Conservation (phyloP, 495 filamentous ascomycete species). For the Xylaria castorea region DNA sequence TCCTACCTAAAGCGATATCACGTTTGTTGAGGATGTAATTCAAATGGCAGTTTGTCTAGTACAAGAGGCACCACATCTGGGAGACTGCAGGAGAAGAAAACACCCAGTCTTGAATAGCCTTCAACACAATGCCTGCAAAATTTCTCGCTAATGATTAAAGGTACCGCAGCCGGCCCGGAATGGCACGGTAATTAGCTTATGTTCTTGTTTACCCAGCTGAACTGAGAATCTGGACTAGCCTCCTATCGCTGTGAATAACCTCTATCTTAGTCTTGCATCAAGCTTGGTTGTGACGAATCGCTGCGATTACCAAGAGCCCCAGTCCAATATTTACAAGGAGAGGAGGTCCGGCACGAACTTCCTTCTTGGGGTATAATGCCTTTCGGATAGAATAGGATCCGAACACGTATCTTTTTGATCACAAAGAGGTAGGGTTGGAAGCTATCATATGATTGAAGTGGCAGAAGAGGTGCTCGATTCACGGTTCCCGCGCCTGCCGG, state of each 20-base stretch:
- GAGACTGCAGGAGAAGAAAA: neutral
- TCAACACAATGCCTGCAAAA: neutral
- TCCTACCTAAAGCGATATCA: neutral
- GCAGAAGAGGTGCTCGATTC: neutral
- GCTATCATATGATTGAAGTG: neutral
- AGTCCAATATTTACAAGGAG: neutral
- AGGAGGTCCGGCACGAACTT: neutral
- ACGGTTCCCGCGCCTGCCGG: neutral
- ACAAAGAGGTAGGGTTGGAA: neutral
- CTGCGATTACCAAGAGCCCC: neutral
- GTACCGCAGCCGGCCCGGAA: constrained; percentile 3
- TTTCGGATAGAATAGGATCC: neutral
- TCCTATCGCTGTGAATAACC: neutral
- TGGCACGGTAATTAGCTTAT: neutral
- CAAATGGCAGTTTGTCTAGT: neutral
- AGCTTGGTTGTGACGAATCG: neutral
- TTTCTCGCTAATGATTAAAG: neutral
- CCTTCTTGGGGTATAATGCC: neutral
- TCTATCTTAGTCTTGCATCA: neutral
- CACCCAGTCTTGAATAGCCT: neutral
- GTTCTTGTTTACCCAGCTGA: neutral
- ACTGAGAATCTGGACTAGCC: neutral
- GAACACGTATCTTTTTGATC: neutral
- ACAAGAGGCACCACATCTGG: neutral
- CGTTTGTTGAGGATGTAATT: neutral